These are phyloP conservation scores for Metschnikowia cubensis DNA, from an alignment of 805 yeast genomes.

Conservation along the genomic window DNA sequence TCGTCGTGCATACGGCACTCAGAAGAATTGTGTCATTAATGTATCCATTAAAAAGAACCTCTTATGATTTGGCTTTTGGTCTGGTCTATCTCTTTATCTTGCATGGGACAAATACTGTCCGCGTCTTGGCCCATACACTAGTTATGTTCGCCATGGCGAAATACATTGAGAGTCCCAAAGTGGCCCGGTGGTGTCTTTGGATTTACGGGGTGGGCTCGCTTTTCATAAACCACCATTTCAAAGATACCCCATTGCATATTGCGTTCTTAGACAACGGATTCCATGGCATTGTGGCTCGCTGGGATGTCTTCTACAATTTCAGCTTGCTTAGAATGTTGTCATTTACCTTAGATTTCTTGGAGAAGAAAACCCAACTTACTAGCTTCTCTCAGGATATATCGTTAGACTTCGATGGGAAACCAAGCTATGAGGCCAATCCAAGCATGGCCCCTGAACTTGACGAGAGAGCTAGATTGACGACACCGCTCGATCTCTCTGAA, in stretches of 20 bases:
- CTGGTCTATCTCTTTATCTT: conserved; percentile 61
- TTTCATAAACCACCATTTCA: conserved; percentile 68
- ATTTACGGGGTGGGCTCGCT: conserved; percentile 71
- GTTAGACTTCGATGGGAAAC: conserved; percentile 1
- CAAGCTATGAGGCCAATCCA: background rate
- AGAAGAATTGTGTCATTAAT: conserved; percentile 35
- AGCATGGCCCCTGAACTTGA: conserved; percentile 24
- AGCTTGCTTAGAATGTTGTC: conserved; percentile 81
- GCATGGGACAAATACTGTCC: conserved; percentile 74
- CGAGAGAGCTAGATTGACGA: conserved; percentile 63
- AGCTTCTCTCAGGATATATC: background rate
- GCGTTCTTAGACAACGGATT: conserved; percentile 55
- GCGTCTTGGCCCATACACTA: conserved; percentile 55
- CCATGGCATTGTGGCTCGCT: conserved; percentile 75
- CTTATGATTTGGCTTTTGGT: conserved; percentile 76
- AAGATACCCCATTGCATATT: conserved; percentile 54
- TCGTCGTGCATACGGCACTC: conserved; percentile 49
- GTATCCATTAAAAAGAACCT: conserved; percentile 35
- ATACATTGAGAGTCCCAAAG: conserved; percentile 24
- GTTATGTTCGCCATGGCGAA: conserved; percentile 52
- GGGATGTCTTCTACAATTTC: conserved; percentile 97
- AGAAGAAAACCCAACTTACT: conserved; percentile 21
- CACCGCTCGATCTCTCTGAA: conserved; percentile 56
- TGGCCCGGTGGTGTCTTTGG: conserved; percentile 59
- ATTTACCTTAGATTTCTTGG: conserved; percentile 71